Evolutionary conservation across 129 eudicot species (phyloP), one percentile per base, ranked within the genome.

Genomic region (Gnaphalium uliginosum): DNA sequence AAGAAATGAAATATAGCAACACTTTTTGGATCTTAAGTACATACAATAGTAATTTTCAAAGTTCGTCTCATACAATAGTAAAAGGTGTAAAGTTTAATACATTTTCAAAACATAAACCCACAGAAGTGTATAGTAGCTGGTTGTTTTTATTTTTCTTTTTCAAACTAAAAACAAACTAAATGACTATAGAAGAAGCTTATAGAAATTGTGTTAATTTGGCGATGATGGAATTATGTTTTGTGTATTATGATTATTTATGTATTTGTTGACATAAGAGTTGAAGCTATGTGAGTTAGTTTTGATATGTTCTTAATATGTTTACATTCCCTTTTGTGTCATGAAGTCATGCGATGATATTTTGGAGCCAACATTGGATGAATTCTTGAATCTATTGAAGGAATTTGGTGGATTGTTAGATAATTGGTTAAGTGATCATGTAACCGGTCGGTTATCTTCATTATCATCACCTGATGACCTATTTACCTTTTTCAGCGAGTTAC

Each of bases 401-500:
- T 80, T 87, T 81, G 90, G 91, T 53, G 96, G 87, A 33, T 70
- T 82, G 62, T 78, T 84, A 33, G 77, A 75, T 71, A 81, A 90
- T 57, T 83, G 94, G 92, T 79, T 94, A 83, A 83, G 72, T 66
- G 90, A 89, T 81, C 89, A 87, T 74, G 78, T 87, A 68, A 84
- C 86, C 35, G 61, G 85, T 35, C 83, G 85, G 82, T 73, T 94
- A 48, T 84, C 92, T 13, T 85, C 91, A 11, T 69, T 94, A 68
- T 78, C 87, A 30, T 87, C 91, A 19, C 96, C 98, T 2, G 98
- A 94, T 84, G 98, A 94, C 71, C 86, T 94, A 83, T 94, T 94
- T 72, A 90, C 89, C 80, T 85, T 90, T 76, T 94, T 94, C 81
- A 74, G 58, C 43, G 98, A 89, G 48, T 71, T 94, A 77, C 85